Base-by-base conservation (phyloP, 1,139 yeast species). In the Hyphopichia khmerensis region DNA sequence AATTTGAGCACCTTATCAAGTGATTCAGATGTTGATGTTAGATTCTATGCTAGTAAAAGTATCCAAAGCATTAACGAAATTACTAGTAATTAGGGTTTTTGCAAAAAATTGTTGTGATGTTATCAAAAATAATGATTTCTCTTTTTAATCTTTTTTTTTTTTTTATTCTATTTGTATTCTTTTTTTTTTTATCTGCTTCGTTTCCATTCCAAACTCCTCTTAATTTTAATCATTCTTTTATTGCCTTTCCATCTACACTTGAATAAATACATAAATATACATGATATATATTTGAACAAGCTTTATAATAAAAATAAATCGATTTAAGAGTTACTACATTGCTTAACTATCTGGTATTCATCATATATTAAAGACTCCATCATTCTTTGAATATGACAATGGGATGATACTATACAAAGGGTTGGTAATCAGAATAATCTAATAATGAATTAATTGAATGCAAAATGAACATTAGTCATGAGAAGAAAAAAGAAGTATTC, bases 1-100 rank as follows among this genome's bases (percentile, higher is more conserved):
- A 73, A 78, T 39, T 76, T 93, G 57, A 81, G 84, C 53, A 76
- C 72, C 42, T 75, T 91, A 59, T 69, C 75, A 48, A 73, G 75
- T 43, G 99, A 93, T 65, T 73, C 69, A 32, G 99, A 93, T 62
- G 82, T 81, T 33, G 99, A 93, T 67, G 99, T 93, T 48, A 80
- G 91, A 60, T 93, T 77, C 67, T 93, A 84, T 67, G 91, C 97
- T 17, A 72, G 72, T 45, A 77, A 82, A 63, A 82, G 86, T 54
- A 63, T 76, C 50, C 66, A 71, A 47, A 62, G 64, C 41, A 69
- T 71, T 48, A 57, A 64, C 41, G 61, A 55, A 40, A 24, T 35
- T 21, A 21, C 18, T 23, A 21, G 16, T 24, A 34, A 34, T 15
- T 34, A 17, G n/a, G 23, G 4, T 10, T 32, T 18, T 32, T 14